These are phyloP conservation scores for Helianthus annuus DNA, from an alignment of 129 eudicot genomes.

Conservation along the genomic window HanXRQr2.0-SUNRISE NC_035435.2:9824428-9824927, in stretches of 20 bases:
- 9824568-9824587: not conserved
- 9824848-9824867: conserved; percentile 3
- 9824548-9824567: conserved; percentile 9
- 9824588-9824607: not conserved
- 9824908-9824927: conserved; percentile 39
- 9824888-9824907: conserved; percentile 17
- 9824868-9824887: conserved; percentile 20
- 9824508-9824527: conserved; percentile 21
- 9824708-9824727: conserved; percentile 72
- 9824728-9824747: conserved; percentile 44
- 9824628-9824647: conserved; percentile 74
- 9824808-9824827: conserved; percentile 51
- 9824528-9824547: conserved; percentile 21
- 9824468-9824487: conserved; percentile 24
- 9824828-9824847: conserved; percentile 20
- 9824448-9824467: conserved; percentile 6
- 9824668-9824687: conserved; percentile 49
- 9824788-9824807: conserved; percentile 93
- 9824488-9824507: conserved; percentile 33
- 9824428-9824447: conserved; percentile 38
- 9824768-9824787: conserved; percentile 85
- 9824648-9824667: conserved; percentile 83
- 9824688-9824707: conserved; percentile 77
- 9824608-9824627: not conserved
- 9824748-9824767: conserved; percentile 33